Evolutionary conservation across 371 early-diverging fungal genomes (phyloP).

Genomic region (Capillidium heterosporum): DNA sequence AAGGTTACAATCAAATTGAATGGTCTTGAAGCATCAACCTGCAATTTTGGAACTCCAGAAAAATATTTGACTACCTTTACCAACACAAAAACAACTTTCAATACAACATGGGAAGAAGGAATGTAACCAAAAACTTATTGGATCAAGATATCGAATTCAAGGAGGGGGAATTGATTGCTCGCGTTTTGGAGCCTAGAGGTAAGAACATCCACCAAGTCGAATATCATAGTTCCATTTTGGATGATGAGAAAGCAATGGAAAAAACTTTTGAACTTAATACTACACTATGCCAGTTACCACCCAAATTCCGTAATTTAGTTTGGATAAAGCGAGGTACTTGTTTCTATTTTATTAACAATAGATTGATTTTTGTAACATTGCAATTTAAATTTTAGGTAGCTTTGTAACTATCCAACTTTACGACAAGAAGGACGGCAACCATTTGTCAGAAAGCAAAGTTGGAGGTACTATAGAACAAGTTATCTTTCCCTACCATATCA

Average conservation of each 20-base stretch:
- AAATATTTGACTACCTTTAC: no score
- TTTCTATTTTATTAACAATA: neutral
- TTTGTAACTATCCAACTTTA: neutral
- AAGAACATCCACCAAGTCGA: conserved; percentile 3
- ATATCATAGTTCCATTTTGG: neutral
- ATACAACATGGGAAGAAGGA: conserved; percentile 3
- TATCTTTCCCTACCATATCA: conserved; percentile 3
- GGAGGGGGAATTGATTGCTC: neutral
- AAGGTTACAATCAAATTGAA: no score
- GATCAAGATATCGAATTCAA: neutral
- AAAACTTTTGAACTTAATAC: neutral
- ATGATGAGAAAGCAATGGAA: neutral
- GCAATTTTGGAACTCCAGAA: no score
- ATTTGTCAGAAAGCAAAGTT: neutral
- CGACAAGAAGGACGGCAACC: neutral
- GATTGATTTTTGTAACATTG: neutral
- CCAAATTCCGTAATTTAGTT: conserved; percentile 5
- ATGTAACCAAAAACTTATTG: conserved; percentile 4
- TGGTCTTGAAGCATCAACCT: no score
- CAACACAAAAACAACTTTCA: no score
- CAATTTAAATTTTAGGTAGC: neutral
- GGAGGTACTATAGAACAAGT: conserved; percentile 6
- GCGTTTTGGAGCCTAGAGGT: conserved; percentile 1
- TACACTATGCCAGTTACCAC: conserved; percentile 1
- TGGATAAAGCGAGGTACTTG: conserved; percentile 5